These are phyloP conservation scores for Phytophthora tentaculata DNA, from an alignment of 352 stramenopile species.

Conservation along the genomic window DNA sequence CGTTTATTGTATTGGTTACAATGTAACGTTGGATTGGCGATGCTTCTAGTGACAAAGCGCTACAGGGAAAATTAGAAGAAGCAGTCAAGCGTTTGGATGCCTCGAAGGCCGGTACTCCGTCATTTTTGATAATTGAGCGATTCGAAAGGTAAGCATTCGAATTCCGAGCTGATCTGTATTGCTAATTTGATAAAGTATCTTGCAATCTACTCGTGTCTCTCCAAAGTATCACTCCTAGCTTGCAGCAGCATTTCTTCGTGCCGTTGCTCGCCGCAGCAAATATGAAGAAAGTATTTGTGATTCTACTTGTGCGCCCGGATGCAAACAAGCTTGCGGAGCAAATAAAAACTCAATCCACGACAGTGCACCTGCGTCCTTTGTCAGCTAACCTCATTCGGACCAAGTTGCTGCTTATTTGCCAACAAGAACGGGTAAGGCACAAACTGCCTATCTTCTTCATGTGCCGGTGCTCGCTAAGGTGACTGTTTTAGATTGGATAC, in stretches of 20 bases:
- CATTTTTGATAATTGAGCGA: conserved; percentile 61
- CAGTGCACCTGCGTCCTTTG: conserved; percentile 52
- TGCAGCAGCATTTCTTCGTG: conserved; percentile 71
- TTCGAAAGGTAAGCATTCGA: conserved; percentile 51
- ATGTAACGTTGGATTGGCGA: not conserved
- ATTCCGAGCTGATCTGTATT: not conserved
- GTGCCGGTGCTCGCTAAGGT: not conserved
- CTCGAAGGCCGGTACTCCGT: conserved; percentile 27
- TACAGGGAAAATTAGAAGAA: conserved; percentile 28
- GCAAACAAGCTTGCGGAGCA: conserved; percentile 66
- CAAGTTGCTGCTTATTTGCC: conserved; percentile 66
- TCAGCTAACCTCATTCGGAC: conserved; percentile 48
- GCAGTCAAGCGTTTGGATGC: conserved; percentile 21
- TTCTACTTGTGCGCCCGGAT: conserved; percentile 63
- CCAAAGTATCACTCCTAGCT: conserved; percentile 53
- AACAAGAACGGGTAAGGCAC: conserved; percentile 42
- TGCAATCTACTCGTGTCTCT: not conserved
- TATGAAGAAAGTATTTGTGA: conserved; percentile 58
- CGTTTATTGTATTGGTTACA: not conserved
- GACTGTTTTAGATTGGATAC: conserved; percentile 59
- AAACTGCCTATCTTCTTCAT: not conserved
- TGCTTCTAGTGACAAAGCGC: conserved; percentile 20
- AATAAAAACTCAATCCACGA: conserved; percentile 45
- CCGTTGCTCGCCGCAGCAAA: conserved; percentile 56
- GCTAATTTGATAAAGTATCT: not conserved